phyloP scores from a whole-genome alignment of 116 monocot genomes.

The Iris pallida region DNA sequence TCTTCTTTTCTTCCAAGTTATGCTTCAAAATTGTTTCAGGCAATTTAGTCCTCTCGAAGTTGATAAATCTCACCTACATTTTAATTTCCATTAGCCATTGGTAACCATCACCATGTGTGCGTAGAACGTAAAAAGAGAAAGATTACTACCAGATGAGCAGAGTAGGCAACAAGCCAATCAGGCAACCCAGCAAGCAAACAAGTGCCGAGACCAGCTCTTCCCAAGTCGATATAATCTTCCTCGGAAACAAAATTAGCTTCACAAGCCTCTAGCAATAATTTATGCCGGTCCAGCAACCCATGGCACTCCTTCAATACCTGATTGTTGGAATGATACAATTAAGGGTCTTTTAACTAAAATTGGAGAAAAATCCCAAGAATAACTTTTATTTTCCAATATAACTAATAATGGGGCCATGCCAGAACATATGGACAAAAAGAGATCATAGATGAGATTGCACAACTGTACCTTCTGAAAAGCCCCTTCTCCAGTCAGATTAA shows the following conservation, averaged over 20 bases:
- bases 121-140: background rate
- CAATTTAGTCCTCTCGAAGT: slow-evolving; percentile 84
- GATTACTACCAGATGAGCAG: slow-evolving; percentile 72
- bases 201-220: slow-evolving; percentile 76
- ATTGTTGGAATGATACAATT: too few species aligned
- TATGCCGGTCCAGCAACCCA: slow-evolving; percentile 89
- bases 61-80: slow-evolving; percentile 93
- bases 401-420: too few species aligned
- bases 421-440: background rate
- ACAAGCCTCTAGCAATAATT: slow-evolving; percentile 86
- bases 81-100: slow-evolving; percentile 2
- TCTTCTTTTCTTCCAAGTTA: slow-evolving; percentile 92
- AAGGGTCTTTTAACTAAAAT: too few species aligned
- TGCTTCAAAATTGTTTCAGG: slow-evolving; percentile 86
- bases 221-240: slow-evolving; percentile 81
- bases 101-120: too few species aligned
- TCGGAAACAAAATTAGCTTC: slow-evolving; percentile 75
- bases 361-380: too few species aligned
- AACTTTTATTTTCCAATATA: too few species aligned
- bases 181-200: slow-evolving; percentile 90
- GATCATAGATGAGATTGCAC: background rate
- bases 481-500: slow-evolving; percentile 89
- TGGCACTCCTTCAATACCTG: slow-evolving; percentile 87
- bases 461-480: slow-evolving; percentile 80
- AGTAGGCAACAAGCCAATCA: slow-evolving; percentile 95